Evolutionary conservation across 2,329 filamentous ascomycete species (phyloP).

Genomic region (Phyllosticta citribraziliensis): DNA sequence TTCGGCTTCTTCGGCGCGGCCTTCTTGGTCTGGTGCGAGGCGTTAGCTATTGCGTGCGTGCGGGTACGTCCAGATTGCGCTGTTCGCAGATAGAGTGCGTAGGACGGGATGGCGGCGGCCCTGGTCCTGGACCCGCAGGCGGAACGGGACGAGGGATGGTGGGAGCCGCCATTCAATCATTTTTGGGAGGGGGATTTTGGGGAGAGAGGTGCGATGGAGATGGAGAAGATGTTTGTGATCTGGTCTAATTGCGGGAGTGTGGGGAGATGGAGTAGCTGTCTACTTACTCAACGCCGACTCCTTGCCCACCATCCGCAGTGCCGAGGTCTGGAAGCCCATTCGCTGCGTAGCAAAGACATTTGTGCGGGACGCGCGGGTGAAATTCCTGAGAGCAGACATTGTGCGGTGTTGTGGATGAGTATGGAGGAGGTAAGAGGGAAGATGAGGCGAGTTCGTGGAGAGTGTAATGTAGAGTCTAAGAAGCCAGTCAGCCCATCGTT

Average conservation of each 20-base stretch:
- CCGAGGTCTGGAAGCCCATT: slow-evolving; percentile 30
- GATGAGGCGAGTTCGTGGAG: not conserved
- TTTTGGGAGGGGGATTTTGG: too few relatives aligned
- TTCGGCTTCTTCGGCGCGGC: slow-evolving; percentile 31
- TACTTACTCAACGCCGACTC: slow-evolving; percentile 35
- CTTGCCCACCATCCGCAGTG: slow-evolving; percentile 30
- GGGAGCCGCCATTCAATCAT: too few relatives aligned
- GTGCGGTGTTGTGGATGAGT: not conserved
- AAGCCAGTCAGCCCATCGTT: not conserved
- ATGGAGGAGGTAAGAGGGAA: slow-evolving; percentile 18
- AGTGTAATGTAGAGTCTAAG: not conserved
- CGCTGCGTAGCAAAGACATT: slow-evolving; percentile 21
- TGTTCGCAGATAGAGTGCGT: too few relatives aligned
- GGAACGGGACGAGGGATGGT: too few relatives aligned
- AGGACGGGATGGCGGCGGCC: too few relatives aligned
- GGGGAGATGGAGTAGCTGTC: not conserved
- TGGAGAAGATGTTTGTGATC: too few relatives aligned
- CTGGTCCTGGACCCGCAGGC: too few relatives aligned
- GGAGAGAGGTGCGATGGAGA: not conserved
- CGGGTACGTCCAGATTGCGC: too few relatives aligned
- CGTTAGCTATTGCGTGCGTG: not conserved
- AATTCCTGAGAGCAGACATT: slow-evolving; percentile 24
- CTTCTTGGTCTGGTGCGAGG: slow-evolving; percentile 21
- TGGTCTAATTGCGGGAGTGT: too few relatives aligned
- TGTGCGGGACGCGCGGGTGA: slow-evolving; percentile 19